phyloP scores from a whole-genome alignment of 2,329 filamentous ascomycete genomes.

The Talaromyces piceae region DNA sequence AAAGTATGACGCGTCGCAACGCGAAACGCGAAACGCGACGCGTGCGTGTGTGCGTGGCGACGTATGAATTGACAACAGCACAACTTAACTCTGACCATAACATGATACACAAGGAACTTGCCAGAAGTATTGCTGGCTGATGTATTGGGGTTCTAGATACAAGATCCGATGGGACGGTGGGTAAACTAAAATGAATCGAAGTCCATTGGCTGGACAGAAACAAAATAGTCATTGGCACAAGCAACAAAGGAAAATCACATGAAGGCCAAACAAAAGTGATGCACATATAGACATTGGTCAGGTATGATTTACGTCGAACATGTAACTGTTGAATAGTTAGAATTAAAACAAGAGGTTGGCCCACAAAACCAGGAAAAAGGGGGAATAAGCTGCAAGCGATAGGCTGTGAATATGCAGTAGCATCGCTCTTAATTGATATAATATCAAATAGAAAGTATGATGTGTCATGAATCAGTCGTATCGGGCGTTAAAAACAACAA shows the following conservation, averaged over 20 bases:
- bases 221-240: not conserved
- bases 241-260: not conserved
- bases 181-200: not conserved
- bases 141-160: not conserved
- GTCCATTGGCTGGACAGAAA: not conserved
- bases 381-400: not conserved
- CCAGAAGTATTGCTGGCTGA: no score
- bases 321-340: not conserved
- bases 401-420: conserved; percentile 8
- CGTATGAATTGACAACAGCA: not conserved
- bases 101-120: no score
- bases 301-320: conserved; percentile 3
- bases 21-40: conserved; percentile 9
- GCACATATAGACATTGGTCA: conserved; percentile 4
- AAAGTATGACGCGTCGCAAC: not conserved
- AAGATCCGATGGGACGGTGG: not conserved
- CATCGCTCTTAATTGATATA: conserved; percentile 3
- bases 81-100: not conserved
- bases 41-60: conserved; percentile 1
- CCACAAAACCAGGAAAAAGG: conserved; percentile 2
- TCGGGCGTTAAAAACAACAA: conserved; percentile 4
- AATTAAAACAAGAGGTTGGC: conserved; percentile 1
- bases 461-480: conserved; percentile 10
- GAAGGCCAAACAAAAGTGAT: not conserved
- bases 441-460: conserved; percentile 2